phyloP scores from a whole-genome alignment of 2,329 filamentous ascomycete species.

The Pleomassaria siparia region DNA sequence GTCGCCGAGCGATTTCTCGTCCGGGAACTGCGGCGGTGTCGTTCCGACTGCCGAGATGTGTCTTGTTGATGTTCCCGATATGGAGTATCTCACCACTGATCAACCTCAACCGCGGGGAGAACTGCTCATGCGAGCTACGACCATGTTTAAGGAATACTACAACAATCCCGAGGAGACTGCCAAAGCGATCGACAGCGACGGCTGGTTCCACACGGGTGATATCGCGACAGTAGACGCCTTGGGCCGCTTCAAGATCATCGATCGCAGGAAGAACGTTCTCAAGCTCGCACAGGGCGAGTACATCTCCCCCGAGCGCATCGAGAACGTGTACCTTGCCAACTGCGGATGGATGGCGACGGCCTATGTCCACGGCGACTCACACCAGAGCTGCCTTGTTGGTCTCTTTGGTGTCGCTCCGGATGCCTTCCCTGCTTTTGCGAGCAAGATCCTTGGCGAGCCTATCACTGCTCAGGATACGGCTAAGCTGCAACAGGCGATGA shows the following conservation, averaged over 20 bases:
- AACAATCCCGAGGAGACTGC: slow-evolving; percentile 85
- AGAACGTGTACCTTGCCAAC: slow-evolving; percentile 89
- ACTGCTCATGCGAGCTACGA: slow-evolving; percentile 78
- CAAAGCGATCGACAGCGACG: slow-evolving; percentile 80
- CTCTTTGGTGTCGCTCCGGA: slow-evolving; percentile 88
- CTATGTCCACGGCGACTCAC: slow-evolving; percentile 87
- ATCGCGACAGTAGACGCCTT: slow-evolving; percentile 81
- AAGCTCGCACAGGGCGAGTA: slow-evolving; percentile 98
- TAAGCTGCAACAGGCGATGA: slow-evolving; percentile 66
- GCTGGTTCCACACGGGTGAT: slow-evolving; percentile 97
- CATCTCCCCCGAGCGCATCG: slow-evolving; percentile 93
- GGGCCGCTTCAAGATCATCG: slow-evolving; percentile 89
- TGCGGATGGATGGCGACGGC: slow-evolving; percentile 75
- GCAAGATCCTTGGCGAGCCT: slow-evolving; percentile 70
- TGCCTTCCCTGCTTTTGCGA: slow-evolving; percentile 77
- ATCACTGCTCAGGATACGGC: slow-evolving; percentile 66
- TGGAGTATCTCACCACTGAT: slow-evolving; percentile 88
- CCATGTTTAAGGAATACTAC: slow-evolving; percentile 83
- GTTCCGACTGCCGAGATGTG: slow-evolving; percentile 71
- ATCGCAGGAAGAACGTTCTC: slow-evolving; percentile 98
- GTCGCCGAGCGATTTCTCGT: slow-evolving; percentile 66
- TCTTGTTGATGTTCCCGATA: slow-evolving; percentile 84
- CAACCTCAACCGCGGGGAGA: slow-evolving; percentile 89
- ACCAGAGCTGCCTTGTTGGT: slow-evolving; percentile 78
- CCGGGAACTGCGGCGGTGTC: slow-evolving; percentile 80